Conservation (phyloP, 2,329 filamentous ascomycete genomes). For the Albifimbria verrucaria region DNA sequence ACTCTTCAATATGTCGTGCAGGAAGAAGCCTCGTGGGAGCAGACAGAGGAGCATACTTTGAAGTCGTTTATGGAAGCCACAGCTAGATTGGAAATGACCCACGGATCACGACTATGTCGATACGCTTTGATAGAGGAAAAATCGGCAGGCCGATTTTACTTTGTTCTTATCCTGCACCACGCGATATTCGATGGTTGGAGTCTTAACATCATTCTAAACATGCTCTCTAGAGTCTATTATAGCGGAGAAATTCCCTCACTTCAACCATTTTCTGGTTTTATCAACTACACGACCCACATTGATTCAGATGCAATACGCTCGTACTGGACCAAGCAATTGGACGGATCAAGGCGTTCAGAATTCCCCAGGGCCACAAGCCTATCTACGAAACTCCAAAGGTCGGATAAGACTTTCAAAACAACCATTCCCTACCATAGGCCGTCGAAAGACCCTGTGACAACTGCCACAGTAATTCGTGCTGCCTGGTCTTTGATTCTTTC, state of each 20-base stretch:
- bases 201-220: not conserved
- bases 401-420: no score
- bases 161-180: not conserved
- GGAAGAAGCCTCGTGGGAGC: not conserved
- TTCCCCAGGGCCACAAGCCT: no score
- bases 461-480: conserved; percentile 17
- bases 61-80: not conserved
- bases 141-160: not conserved
- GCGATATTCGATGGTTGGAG: not conserved
- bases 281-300: not conserved
- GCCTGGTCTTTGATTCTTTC: conserved; percentile 22
- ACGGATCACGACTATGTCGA: not conserved
- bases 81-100: not conserved
- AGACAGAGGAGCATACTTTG: not conserved
- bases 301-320: conserved; percentile 4
- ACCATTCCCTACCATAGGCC: not conserved
- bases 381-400: no score
- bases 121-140: not conserved
- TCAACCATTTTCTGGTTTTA: not conserved
- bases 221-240: not conserved
- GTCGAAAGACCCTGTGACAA: conserved; percentile 5
- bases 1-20: not conserved
- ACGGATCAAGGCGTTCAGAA: conserved; percentile 11
- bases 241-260: not conserved
- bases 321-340: conserved; percentile 38